Evolutionary conservation across 306 rosid species (phyloP), one percentile per base, ranked within the genome.

Genomic region (Gleditsia sinensis): DNA sequence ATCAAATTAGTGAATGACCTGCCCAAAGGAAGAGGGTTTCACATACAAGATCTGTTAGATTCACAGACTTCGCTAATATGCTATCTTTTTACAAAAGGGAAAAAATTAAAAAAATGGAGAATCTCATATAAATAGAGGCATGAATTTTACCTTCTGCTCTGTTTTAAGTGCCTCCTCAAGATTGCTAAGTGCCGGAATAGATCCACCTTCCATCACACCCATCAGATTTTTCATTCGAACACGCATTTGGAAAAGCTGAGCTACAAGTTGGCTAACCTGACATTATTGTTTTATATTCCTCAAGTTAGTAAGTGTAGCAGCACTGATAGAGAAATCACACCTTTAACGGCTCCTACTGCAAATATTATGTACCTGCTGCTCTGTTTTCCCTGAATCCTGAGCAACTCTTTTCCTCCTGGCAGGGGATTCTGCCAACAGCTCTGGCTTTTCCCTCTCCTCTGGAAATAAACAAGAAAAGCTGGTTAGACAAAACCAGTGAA

Each of bases 361-460:
- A 57, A 37, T 23, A 58, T 7, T 50, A 19, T 62, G 62, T 59
- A 88, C 98, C 91, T 94, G 98, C 85, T 90, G 98, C 87, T 94
- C 97, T 37, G 97, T 87, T 90, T 90, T 94, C 73, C 96, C 95
- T n/a, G 98, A 94, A 42, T 83, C 96, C 75, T 80, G 81, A 80
- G 98, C 98, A 69, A 94, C 73, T 82, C 97, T 82, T 87, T 88
- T 94, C 80, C 98, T 88, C 87, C 97, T 87, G 50, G 65, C 80
- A 62, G 95, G 90, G 55, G 96, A 94, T 86, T 92, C 93, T 37
- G 98, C 97, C 78, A 94, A 83, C 69, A 94, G 88, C 74, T 94
- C 99, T 50, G 99, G 99, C 59, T 92, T 88, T 76, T 90, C 97
- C 80, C 90, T 88, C 85, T 94, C 98, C 96, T 94, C 99, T 94